Evolutionary conservation across 139 green algal species (phyloP).

Genomic region (Ulvella scutata): DNA sequence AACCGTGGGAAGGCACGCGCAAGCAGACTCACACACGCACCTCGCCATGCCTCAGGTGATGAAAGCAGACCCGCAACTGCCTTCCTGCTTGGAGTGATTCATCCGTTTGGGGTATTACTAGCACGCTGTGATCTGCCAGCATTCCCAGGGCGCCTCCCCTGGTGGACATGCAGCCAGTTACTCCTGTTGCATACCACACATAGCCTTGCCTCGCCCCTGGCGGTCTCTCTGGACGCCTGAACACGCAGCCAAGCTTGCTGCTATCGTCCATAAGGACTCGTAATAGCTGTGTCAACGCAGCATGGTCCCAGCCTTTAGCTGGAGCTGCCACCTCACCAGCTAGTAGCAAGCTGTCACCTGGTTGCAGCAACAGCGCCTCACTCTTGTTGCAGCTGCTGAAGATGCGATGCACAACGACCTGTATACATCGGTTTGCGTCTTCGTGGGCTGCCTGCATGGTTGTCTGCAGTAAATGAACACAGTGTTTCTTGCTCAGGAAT

Average conservation of each 20-base stretch:
- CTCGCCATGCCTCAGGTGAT: neutral
- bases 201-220: neutral
- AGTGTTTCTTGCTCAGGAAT: neutral
- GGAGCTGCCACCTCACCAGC: neutral
- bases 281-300: neutral
- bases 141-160: neutral
- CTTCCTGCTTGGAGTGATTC: neutral
- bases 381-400: neutral
- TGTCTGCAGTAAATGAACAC: neutral
- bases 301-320: neutral
- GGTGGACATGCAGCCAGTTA: neutral
- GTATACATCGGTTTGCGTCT: neutral
- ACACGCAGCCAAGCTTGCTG: neutral
- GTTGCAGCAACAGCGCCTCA: neutral
- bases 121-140: slow-evolving; percentile 1
- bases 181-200: neutral
- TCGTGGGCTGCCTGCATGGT: neutral
- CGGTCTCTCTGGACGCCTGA: neutral
- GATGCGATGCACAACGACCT: neutral
- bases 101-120: neutral
- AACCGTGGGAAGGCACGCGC: too few species aligned
- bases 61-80: neutral
- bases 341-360: neutral
- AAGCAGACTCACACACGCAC: too few species aligned
- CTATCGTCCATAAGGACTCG: neutral